Conservation (phyloP, 1,284 basidiomycete genomes). For the Rhodotorula mucilaginosa region DNA sequence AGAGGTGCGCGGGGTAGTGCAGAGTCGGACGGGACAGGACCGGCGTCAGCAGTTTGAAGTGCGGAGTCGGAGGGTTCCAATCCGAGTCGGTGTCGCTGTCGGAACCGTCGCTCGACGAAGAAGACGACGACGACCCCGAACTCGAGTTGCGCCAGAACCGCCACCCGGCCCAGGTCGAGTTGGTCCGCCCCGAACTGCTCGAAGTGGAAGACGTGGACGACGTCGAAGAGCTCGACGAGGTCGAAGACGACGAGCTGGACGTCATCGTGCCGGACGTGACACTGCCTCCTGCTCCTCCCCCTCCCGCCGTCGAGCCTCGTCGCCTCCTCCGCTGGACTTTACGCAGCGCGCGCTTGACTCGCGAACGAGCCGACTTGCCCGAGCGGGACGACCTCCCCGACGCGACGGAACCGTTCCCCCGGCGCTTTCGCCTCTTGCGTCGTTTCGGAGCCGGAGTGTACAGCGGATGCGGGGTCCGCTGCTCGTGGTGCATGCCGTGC, state of each 20-base stretch:
- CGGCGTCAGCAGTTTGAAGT: constrained; percentile 43
- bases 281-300: neutral
- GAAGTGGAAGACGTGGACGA: constrained; percentile 32
- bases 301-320: constrained; percentile 6
- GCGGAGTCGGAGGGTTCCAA: constrained; percentile 41
- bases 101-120: constrained; percentile 31
- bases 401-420: constrained; percentile 29
- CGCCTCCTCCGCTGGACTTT: constrained; percentile 22
- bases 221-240: constrained; percentile 29
- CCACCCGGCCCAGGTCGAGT: constrained; percentile 42
- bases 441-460: constrained; percentile 34
- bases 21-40: constrained; percentile 32
- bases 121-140: constrained; percentile 28
- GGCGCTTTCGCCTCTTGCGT: constrained; percentile 19
- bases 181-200: constrained; percentile 16
- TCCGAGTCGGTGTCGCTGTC: constrained; percentile 28
- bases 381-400: constrained; percentile 35
- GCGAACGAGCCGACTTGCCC: constrained; percentile 32
- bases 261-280: neutral
- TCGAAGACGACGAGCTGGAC: constrained; percentile 29
- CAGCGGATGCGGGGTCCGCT: constrained; percentile 33
- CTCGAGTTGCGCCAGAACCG: constrained; percentile 44
- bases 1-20: constrained; percentile 34
- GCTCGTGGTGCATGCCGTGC: constrained; percentile 6
- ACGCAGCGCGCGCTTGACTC: constrained; percentile 32